Percentiles rank a stretch among this genome's conserved stretches.
Evolutionary conservation across 2,329 filamentous ascomycete species (phyloP).

Genomic region (Botrytis hyacinthi): DNA sequence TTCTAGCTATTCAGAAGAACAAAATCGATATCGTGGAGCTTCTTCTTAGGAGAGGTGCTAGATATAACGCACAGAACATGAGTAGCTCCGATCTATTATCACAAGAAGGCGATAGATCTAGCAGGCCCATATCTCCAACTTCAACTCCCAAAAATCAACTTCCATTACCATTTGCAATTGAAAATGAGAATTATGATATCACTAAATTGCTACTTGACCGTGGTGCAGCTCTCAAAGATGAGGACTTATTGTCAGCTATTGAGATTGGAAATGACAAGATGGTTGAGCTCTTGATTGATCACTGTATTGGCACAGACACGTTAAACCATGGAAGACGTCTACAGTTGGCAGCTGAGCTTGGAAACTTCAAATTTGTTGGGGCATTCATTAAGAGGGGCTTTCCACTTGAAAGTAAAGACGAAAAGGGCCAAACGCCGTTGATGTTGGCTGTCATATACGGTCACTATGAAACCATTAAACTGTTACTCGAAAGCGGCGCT

Average conservation of each 20-base stretch:
- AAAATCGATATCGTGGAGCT: neutral
- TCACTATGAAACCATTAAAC: no score
- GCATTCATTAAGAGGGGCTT: neutral
- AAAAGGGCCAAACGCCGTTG: rapidly evolving
- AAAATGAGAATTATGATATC: neutral
- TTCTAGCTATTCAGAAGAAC: neutral
- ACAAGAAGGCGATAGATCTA: neutral
- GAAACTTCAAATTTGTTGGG: rapidly evolving
- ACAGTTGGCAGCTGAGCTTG: neutral
- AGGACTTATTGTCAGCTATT: neutral
- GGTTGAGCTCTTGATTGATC: neutral
- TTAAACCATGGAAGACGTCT: rapidly evolving
- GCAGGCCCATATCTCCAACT: neutral
- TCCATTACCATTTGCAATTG: neutral
- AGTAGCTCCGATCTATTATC: no score
- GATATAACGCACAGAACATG: neutral
- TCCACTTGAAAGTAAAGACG: neutral
- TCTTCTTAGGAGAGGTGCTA: neutral
- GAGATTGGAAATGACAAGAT: neutral
- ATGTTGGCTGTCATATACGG: neutral
- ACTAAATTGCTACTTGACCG: neutral
- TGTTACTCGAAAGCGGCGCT: no score
- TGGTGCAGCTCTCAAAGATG: neutral
- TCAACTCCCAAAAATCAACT: neutral
- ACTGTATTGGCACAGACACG: neutral